These are phyloP conservation scores for Aspergillus carlsbadensis DNA, from an alignment of 495 filamentous ascomycete genomes.

Conservation along the genomic window DNA sequence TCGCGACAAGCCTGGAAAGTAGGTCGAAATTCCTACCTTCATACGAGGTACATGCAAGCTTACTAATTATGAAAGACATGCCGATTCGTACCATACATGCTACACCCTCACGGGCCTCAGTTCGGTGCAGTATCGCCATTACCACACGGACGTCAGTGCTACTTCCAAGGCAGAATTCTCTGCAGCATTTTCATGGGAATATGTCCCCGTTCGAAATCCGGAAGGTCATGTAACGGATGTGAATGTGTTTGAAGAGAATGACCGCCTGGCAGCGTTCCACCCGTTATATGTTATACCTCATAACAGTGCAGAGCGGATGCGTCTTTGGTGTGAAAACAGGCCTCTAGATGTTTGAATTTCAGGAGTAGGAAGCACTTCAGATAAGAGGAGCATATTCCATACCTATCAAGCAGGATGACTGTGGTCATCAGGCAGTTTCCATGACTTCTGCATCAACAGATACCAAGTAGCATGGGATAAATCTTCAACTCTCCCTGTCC, in stretches of 20 bases:
- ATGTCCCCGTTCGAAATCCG: slow-evolving; percentile 46
- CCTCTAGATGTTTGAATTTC: slow-evolving; percentile 14
- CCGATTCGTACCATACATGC: slow-evolving; percentile 89
- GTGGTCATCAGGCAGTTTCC: no score
- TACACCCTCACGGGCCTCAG: slow-evolving; percentile 88
- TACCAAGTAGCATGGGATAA: no score
- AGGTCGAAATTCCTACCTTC: slow-evolving; percentile 34
- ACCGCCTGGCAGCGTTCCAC: slow-evolving; percentile 59
- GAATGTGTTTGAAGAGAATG: slow-evolving; percentile 47
- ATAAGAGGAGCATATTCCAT: neutral
- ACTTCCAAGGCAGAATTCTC: slow-evolving; percentile 36
- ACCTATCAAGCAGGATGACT: neutral
- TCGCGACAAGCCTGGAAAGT: slow-evolving; percentile 92
- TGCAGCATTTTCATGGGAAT: slow-evolving; percentile 67
- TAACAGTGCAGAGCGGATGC: slow-evolving; percentile 60
- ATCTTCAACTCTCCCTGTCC: no score
- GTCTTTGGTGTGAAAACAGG: slow-evolving; percentile 56
- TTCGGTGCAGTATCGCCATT: slow-evolving; percentile 73
- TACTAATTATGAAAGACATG: slow-evolving; percentile 46
- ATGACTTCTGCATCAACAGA: no score
- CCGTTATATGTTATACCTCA: slow-evolving; percentile 85
- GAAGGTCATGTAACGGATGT: slow-evolving; percentile 39
- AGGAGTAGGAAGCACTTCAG: neutral
- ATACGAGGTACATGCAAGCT: neutral
- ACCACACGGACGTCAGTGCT: slow-evolving; percentile 49